phyloP scores from a whole-genome alignment of 257 asterid species.

The Solanum boliviense region DNA sequence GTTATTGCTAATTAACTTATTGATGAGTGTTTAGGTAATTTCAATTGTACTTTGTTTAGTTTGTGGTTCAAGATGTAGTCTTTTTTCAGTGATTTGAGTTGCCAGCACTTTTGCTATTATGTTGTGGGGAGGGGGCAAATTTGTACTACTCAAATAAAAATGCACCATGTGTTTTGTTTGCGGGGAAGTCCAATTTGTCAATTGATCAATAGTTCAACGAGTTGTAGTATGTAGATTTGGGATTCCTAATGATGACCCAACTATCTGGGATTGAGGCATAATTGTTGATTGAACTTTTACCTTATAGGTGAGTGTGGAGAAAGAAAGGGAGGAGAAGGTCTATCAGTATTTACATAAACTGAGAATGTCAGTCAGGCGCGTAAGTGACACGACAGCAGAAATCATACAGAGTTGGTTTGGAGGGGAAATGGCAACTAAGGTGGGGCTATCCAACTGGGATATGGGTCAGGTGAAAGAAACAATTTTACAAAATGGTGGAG shows the following conservation, averaged over 20 bases:
- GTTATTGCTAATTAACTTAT: not conserved
- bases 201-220: not conserved
- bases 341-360: slow-evolving; percentile 81
- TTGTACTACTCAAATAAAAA: not conserved
- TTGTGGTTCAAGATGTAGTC: not conserved
- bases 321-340: slow-evolving; percentile 48
- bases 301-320: slow-evolving; percentile 55
- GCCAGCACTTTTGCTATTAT: not conserved
- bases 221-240: not conserved
- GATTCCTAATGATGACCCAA: not conserved
- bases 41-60: not conserved
- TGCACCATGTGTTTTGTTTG: not conserved
- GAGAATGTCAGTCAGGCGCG: slow-evolving; percentile 39
- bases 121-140: not conserved
- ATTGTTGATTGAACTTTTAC: not conserved
- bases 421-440: slow-evolving; percentile 37
- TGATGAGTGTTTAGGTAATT: not conserved
- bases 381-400: slow-evolving; percentile 45
- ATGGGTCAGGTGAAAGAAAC: slow-evolving; percentile 48
- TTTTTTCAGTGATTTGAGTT: not conserved
- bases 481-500: slow-evolving; percentile 60
- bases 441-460: slow-evolving; percentile 29
- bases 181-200: not conserved
- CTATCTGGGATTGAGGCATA: not conserved
- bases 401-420: slow-evolving; percentile 60